Percentiles rank a stretch among this genome's conserved stretches.
phyloP scores from a whole-genome alignment of 208 protist species.

The Tritrichomonas foetus region DNA sequence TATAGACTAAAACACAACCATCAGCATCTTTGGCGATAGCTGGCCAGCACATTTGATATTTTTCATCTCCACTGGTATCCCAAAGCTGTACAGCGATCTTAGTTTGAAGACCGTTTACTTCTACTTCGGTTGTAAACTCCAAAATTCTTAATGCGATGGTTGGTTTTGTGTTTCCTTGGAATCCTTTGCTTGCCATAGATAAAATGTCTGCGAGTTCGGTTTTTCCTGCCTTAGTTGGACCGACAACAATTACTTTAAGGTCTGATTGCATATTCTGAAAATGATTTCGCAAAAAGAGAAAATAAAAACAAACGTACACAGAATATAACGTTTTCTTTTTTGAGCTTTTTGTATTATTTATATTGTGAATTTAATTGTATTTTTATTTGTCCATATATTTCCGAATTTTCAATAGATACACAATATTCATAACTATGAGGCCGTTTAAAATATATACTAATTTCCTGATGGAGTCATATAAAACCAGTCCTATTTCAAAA shows the following conservation, averaged over 20 bases:
- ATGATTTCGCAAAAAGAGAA: no score
- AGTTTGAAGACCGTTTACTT: neutral
- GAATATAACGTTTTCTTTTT: no score
- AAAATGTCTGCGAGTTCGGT: neutral
- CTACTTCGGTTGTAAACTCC: neutral
- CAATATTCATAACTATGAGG: no score
- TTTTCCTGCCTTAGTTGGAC: neutral
- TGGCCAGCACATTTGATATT: neutral
- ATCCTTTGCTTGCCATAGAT: neutral
- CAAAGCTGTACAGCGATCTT: neutral
- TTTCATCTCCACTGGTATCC: slow-evolving; percentile 24
- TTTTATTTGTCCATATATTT: no score
- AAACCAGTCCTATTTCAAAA: no score
- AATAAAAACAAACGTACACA: no score
- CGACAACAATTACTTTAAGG: neutral
- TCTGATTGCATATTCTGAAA: neutral
- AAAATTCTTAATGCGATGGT: neutral
- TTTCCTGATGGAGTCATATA: no score
- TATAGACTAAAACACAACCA: neutral
- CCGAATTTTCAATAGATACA: no score
- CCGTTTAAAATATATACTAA: no score
- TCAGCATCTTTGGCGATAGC: neutral
- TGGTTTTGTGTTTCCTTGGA: neutral
- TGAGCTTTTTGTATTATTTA: no score
- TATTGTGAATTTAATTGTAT: no score